Evolutionary conservation across 257 asterid genomes (phyloP).

Genomic region (Solanum bulbocastanum): DNA sequence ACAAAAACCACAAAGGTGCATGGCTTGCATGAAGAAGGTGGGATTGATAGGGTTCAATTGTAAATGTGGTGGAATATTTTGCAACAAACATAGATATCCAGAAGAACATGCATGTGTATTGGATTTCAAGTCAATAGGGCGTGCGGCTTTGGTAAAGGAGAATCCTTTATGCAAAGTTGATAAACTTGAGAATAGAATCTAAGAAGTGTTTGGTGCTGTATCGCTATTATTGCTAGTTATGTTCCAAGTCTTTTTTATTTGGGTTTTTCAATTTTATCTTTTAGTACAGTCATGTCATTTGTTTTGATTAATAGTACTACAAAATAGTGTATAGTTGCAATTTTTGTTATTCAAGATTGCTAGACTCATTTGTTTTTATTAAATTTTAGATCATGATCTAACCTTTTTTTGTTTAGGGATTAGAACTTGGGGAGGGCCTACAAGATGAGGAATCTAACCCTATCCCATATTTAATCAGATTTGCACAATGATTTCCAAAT

Average conservation of each 20-base stretch:
- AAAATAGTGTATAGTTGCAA: neutral
- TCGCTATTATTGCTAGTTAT: neutral
- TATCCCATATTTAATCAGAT: too few species aligned
- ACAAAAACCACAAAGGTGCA: neutral
- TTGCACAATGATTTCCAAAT: too few species aligned
- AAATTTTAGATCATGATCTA: neutral
- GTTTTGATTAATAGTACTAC: neutral
- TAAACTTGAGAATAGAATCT: constrained; percentile 2
- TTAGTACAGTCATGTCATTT: neutral
- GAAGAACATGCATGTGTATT: constrained; percentile 18
- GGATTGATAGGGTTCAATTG: neutral
- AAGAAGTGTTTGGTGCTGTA: neutral
- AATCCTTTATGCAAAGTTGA: constrained; percentile 13
- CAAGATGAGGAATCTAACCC: too few species aligned
- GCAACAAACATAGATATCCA: neutral
- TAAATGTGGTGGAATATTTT: neutral
- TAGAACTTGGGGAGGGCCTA: too few species aligned
- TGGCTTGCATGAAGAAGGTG: neutral
- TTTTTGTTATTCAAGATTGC: neutral
- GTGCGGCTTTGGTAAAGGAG: constrained; percentile 3
- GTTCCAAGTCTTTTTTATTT: neutral
- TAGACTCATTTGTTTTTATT: too few species aligned
- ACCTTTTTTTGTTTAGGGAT: too few species aligned
- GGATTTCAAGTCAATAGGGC: constrained; percentile 24
- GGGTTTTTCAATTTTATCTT: neutral